These are phyloP conservation scores for Dictyostelium intermedium DNA, from an alignment of 78 protist genomes.

Conservation along the genomic window DNA sequence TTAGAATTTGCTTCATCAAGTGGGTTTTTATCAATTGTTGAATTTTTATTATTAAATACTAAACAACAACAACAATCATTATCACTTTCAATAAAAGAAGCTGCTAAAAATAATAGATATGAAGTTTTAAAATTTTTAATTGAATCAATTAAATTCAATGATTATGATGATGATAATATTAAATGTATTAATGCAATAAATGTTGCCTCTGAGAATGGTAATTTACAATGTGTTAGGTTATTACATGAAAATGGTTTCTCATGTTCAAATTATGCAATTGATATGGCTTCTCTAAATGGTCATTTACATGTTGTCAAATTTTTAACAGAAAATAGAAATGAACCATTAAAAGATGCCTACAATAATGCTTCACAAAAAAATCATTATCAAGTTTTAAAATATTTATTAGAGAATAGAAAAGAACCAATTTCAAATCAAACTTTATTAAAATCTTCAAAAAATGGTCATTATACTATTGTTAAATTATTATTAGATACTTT, in stretches of 20 bases:
- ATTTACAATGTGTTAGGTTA: not conserved
- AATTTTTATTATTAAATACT: not conserved
- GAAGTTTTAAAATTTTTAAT: not conserved
- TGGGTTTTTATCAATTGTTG: not conserved
- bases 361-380: not conserved
- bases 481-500: not conserved
- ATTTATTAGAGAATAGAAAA: not conserved
- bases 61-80: not conserved
- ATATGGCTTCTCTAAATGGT: not conserved
- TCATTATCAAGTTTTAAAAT: not conserved
- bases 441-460: not conserved
- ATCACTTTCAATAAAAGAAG: not conserved
- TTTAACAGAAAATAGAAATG: not conserved
- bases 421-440: not conserved
- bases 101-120: not conserved
- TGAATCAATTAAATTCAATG: not conserved
- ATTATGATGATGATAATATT: not conserved
- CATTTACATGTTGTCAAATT: not conserved
- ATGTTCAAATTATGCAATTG: constrained; percentile 7
- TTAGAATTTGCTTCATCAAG: not conserved
- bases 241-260: not conserved
- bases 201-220: not conserved
- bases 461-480: not conserved
- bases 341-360: not conserved
- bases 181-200: not conserved